Evolutionary conservation across 2,329 filamentous ascomycete genomes (phyloP), one percentile per base, ranked within the genome.

Genomic region (Microdochium trichocladiopsis): DNA sequence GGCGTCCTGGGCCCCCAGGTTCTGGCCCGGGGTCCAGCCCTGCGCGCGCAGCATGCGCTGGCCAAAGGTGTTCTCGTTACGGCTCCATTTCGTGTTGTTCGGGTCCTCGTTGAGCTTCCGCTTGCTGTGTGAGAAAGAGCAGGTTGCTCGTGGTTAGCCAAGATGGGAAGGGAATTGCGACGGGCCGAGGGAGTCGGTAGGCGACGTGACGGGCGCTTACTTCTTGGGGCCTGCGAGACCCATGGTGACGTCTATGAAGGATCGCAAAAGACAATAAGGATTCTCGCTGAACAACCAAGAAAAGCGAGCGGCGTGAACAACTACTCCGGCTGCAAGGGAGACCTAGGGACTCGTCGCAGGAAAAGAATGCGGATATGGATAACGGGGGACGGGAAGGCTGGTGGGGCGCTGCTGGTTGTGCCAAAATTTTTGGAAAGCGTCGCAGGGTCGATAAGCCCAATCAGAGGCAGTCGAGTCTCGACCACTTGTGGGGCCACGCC

Each of bases 71-170:
- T 80, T 80, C 58, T 87, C 89, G 66, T 92, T 87, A 63, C 86
- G 85, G 52, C 87, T 85, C 94, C 94, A 99, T 78, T 82, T 84
- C 48, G 90, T 96, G 70, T 97, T 99, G 73, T 97, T 96, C 8
- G 94, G 94, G 71, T 99, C 94, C 66, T 87, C 80, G 59, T 87
- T 87, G 65, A 97, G 84, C 72, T 93, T 95, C 48, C 77, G 77
- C 47, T 48, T 48, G 47, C 47, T 48, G 47, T 48, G 11, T 12
- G 61, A 14, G 14, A 28, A 23, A n/a, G 37, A 6, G 16, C 16
- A 45, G n/a, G 5, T n/a, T n/a, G n/a, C n/a, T n/a, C n/a, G 25
- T 16, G 73, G 76, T 61, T 79, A 83, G 60, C 58, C 55, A 60
- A 53, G 51, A 54, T 4, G 36, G 23, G 50, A 28, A 31, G 36